Conservation (phyloP, 2,329 filamentous ascomycete genomes). For the Chaetothyriales sp. region DNA sequence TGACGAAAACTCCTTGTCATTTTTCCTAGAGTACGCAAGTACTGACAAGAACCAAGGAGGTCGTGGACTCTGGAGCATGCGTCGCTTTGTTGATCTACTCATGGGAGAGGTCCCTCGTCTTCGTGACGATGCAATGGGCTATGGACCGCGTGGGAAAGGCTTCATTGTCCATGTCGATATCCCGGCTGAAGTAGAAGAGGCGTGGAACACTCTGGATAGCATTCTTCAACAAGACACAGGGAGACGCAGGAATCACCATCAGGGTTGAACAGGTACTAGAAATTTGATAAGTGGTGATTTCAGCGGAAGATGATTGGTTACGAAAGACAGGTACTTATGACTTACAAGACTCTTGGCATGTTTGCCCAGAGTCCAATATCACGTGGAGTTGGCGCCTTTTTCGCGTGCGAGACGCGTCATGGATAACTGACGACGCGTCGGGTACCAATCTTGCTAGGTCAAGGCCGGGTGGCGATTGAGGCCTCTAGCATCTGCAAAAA, state of each 20-base stretch:
- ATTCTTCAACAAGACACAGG: conserved; percentile 2
- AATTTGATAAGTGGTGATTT: too few species aligned
- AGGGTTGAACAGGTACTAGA: conserved; percentile 2
- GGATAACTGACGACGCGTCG: not conserved
- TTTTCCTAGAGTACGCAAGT: not conserved
- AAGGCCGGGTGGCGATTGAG: not conserved
- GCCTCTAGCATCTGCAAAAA: not conserved
- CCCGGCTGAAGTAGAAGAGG: conserved; percentile 22
- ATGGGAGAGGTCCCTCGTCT: conserved; percentile 31
- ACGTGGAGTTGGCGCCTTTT: too few species aligned
- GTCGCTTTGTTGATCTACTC: conserved; percentile 29
- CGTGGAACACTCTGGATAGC: conserved; percentile 18
- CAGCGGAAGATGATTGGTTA: too few species aligned
- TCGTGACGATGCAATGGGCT: conserved; percentile 28
- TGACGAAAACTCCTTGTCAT: not conserved
- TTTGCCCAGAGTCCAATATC: too few species aligned
- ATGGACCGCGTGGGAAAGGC: conserved; percentile 29
- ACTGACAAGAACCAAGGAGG: not conserved
- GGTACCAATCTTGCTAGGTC: not conserved
- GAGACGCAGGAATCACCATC: not conserved
- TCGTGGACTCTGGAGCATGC: conserved; percentile 23
- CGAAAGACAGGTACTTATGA: too few species aligned
- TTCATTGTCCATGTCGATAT: conserved; percentile 33
- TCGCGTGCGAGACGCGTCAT: not conserved
- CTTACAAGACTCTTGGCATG: too few species aligned